Percentiles rank a stretch among this genome's conserved stretches.
Conservation (phyloP, 2,329 filamentous ascomycete genomes). For the Geosmithia flava region DNA sequence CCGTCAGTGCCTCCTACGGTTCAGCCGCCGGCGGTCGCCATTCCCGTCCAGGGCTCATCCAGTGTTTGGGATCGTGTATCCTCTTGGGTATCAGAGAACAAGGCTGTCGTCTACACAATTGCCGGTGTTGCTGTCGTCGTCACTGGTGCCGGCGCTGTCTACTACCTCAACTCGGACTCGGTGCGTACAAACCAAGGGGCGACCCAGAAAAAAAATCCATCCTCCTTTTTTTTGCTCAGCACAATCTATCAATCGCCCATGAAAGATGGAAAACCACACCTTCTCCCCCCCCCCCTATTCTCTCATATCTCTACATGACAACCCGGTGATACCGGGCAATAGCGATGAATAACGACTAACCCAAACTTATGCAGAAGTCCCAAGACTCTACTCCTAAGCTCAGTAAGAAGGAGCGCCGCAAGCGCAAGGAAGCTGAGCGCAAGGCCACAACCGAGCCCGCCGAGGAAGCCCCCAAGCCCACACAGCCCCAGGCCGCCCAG, state of each 20-base stretch:
- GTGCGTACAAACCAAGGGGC: conserved; percentile 22
- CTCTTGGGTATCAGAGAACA: conserved; percentile 90
- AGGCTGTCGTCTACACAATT: conserved; percentile 90
- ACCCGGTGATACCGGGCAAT: not conserved
- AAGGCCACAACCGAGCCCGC: conserved; percentile 23
- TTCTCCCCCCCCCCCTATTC: not conserved
- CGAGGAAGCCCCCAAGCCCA: conserved; percentile 13
- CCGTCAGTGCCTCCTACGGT: conserved; percentile 32
- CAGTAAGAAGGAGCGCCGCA: conserved; percentile 82
- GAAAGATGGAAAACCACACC: not conserved
- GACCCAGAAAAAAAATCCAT: not conserved
- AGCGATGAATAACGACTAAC: not conserved
- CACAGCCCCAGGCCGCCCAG: conserved; percentile 35
- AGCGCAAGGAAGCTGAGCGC: conserved; percentile 67
- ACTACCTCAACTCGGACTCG: conserved; percentile 62
- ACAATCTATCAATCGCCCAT: too few species aligned
- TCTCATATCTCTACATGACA: too few species aligned
- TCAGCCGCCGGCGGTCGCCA: conserved; percentile 22
- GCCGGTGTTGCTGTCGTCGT: conserved; percentile 88
- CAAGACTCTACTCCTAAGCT: conserved; percentile 52
- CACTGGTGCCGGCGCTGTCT: conserved; percentile 81
- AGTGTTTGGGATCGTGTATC: conserved; percentile 84
- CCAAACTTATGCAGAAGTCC: conserved; percentile 22
- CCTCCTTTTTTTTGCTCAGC: too few species aligned
- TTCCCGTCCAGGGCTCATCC: conserved; percentile 44